Conservation (phyloP, 768 basidiomycete genomes). For the Lanmaoa rubissima region DNA sequence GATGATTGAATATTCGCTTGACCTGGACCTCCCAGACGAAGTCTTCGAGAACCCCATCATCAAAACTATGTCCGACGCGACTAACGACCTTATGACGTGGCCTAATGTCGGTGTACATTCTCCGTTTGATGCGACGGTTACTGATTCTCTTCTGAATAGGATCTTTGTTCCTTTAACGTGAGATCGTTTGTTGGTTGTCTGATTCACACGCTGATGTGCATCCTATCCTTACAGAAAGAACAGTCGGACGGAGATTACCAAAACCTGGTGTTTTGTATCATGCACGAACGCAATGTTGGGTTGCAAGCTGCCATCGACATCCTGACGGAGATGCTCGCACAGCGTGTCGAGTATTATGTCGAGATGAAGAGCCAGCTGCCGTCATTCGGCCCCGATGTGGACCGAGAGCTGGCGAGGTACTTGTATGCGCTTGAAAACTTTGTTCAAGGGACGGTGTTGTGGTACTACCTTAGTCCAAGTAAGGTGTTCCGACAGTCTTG, state of each 20-base stretch:
- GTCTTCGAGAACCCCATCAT: slow-evolving; percentile 36
- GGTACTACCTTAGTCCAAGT: slow-evolving; percentile 42
- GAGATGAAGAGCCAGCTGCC: slow-evolving; percentile 33
- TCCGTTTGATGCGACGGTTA: not conserved
- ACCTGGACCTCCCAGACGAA: slow-evolving; percentile 36
- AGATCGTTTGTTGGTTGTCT: slow-evolving; percentile 13
- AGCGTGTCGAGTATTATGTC: slow-evolving; percentile 35
- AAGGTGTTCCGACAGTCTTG: slow-evolving; percentile 7
- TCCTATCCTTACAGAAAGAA: slow-evolving; percentile 32
- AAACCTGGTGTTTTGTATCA: slow-evolving; percentile 40
- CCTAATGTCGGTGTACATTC: slow-evolving; percentile 33
- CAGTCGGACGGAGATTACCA: slow-evolving; percentile 40
- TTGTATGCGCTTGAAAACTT: slow-evolving; percentile 37
- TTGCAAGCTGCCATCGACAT: slow-evolving; percentile 37
- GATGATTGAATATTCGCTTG: slow-evolving; percentile 37
- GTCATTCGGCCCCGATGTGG: slow-evolving; percentile 36
- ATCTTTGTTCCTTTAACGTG: slow-evolving; percentile 31
- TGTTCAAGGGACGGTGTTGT: slow-evolving; percentile 38
- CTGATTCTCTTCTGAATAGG: slow-evolving; percentile 23
- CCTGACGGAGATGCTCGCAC: slow-evolving; percentile 36
- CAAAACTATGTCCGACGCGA: slow-evolving; percentile 39
- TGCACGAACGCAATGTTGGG: slow-evolving; percentile 34
- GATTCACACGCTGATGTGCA: slow-evolving; percentile 9
- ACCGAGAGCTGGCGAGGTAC: slow-evolving; percentile 35
- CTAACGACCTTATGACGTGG: slow-evolving; percentile 41